Evolutionary conservation across 164 flowering plant species (phyloP).

Genomic region (Liriodendron chinense): DNA sequence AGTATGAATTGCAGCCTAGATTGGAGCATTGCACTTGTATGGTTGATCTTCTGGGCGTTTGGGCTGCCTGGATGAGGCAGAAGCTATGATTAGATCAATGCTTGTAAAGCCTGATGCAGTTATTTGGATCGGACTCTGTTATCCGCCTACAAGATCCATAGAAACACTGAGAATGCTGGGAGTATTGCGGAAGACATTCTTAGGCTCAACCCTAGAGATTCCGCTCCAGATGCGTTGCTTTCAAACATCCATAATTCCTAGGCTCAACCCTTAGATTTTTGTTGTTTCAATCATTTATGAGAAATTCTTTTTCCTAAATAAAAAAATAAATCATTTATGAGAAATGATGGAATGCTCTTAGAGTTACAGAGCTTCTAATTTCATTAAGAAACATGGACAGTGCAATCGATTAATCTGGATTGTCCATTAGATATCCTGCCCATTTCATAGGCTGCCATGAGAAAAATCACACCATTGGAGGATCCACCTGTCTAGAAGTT

Average conservation of each 20-base stretch:
- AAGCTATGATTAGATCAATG: constrained; percentile 56
- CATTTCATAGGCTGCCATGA: no score
- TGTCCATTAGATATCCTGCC: no score
- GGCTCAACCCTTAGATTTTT: no score
- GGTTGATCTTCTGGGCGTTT: constrained; percentile 70
- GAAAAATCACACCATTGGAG: no score
- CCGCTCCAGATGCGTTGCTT: constrained; percentile 64
- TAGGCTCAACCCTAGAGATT: constrained; percentile 49
- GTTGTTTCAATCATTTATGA: no score
- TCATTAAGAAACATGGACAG: no score
- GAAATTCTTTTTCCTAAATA: no score
- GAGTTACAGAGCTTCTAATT: no score
- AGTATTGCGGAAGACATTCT: constrained; percentile 50
- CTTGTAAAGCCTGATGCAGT: constrained; percentile 55
- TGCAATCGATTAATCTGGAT: no score
- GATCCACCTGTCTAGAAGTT: no score
- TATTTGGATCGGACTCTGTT: constrained; percentile 80
- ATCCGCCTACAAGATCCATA: constrained; percentile 66
- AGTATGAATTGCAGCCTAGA: constrained; percentile 46
- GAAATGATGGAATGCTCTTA: no score
- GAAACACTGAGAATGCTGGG: constrained; percentile 57
- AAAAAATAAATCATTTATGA: no score
- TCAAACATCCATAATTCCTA: constrained; percentile 62
- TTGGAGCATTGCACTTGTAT: constrained; percentile 68
- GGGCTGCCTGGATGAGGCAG: constrained; percentile 65